Evolutionary conservation across 2,329 filamentous ascomycete species (phyloP).

Genomic region (Leptographium radiaticola): DNA sequence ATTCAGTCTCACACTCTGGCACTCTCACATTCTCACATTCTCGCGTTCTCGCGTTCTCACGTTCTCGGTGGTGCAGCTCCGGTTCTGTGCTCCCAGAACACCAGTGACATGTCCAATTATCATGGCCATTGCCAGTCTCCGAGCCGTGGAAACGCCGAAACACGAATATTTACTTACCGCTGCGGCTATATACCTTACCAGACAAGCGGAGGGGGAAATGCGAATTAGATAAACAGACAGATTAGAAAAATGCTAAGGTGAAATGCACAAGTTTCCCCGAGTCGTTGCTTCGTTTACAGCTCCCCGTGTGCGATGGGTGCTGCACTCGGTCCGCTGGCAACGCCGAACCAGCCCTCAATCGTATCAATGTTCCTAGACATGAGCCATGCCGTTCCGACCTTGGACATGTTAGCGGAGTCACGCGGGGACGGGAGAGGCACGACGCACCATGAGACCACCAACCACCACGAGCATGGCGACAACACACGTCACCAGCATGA

Average conservation of each 20-base stretch:
- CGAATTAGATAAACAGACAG: neutral
- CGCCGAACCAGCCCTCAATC: conserved; percentile 29
- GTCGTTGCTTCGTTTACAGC: conserved; percentile 13
- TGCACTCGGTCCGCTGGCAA: neutral
- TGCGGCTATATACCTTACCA: neutral
- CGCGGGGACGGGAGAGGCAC: neutral
- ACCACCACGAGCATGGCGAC: conserved; percentile 58
- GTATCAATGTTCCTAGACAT: conserved; percentile 75
- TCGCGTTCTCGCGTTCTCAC: too few species aligned
- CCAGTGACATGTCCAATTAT: too few species aligned
- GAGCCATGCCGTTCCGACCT: conserved; percentile 69
- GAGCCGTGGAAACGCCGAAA: too few species aligned
- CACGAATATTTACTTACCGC: neutral
- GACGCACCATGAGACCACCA: conserved; percentile 65
- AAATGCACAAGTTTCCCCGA: neutral
- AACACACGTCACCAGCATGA: conserved; percentile 54
- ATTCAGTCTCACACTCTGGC: too few species aligned
- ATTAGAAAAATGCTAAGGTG: neutral
- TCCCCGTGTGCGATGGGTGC: conserved; percentile 16
- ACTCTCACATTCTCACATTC: too few species aligned
- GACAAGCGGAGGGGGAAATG: too few species aligned
- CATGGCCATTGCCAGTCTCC: too few species aligned
- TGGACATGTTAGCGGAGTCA: conserved; percentile 1
- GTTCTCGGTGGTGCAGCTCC: too few species aligned
- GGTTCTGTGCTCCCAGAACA: too few species aligned